Percentiles rank a stretch among this genome's conserved stretches.
phyloP scores from a whole-genome alignment of 805 yeast genomes.

The Yamadazyma scolyti region DNA sequence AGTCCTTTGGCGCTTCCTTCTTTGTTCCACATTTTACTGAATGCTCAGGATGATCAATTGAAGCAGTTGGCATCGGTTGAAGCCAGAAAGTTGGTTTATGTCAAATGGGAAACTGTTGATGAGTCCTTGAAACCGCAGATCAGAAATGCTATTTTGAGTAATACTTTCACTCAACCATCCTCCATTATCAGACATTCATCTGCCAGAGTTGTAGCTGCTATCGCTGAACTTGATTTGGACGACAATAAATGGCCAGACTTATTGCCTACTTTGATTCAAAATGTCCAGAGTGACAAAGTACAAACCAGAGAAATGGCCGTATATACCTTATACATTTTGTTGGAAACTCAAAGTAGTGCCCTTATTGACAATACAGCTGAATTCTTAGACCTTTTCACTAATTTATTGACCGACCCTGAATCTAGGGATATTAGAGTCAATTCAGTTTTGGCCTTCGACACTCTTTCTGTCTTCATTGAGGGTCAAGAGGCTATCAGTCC shows the following conservation, averaged over 20 bases:
- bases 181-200: conserved; percentile 78
- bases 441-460: conserved; percentile 76
- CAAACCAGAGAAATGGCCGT: conserved; percentile 79
- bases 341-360: conserved; percentile 65
- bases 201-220: conserved; percentile 85
- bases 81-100: conserved; percentile 75
- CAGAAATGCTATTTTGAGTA: conserved; percentile 62
- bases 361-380: conserved; percentile 58
- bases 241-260: conserved; percentile 69
- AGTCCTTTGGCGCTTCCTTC: conserved; percentile 75
- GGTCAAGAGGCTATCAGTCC: conserved; percentile 47
- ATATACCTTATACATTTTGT: conserved; percentile 69
- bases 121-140: conserved; percentile 54
- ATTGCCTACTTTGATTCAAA: conserved; percentile 64
- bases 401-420: conserved; percentile 58
- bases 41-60: conserved; percentile 62
- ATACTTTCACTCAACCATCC: conserved; percentile 64
- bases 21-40: conserved; percentile 74
- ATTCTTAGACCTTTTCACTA: conserved; percentile 66
- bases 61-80: conserved; percentile 96
- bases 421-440: conserved; percentile 77
- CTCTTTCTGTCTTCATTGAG: conserved; percentile 65
- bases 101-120: conserved; percentile 63
- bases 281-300: conserved; percentile 47
- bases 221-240: conserved; percentile 72